These are phyloP conservation scores for Pythium folliculosum DNA, from an alignment of 352 stramenopile species.

Conservation along the genomic window DNA sequence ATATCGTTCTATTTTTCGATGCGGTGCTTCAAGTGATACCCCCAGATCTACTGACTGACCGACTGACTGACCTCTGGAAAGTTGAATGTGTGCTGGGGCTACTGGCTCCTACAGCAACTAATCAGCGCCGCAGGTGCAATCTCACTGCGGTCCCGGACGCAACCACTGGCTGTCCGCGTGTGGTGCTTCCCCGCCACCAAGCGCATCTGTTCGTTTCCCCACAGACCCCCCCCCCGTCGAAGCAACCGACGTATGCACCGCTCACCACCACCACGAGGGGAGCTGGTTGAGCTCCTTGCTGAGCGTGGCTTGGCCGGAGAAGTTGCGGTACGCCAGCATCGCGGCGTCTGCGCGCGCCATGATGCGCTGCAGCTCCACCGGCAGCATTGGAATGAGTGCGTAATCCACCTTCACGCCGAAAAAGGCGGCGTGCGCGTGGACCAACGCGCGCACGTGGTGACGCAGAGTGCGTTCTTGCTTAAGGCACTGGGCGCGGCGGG, in stretches of 20 bases:
- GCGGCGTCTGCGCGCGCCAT: neutral
- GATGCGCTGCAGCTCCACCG: neutral
- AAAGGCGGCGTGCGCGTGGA: neutral
- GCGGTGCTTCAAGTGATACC: too few relatives aligned
- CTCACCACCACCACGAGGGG: slow-evolving; percentile 8
- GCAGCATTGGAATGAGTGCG: neutral
- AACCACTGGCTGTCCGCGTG: too few relatives aligned
- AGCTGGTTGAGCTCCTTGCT: neutral
- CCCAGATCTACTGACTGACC: too few relatives aligned
- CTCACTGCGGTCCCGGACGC: too few relatives aligned
- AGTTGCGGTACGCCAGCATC: neutral
- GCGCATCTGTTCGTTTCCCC: too few relatives aligned
- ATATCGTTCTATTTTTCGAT: too few relatives aligned
- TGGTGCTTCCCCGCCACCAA: too few relatives aligned
- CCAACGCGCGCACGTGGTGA: neutral
- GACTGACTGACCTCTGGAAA: too few relatives aligned
- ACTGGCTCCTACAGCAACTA: too few relatives aligned
- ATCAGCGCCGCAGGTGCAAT: too few relatives aligned
- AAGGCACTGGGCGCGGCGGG: neutral
- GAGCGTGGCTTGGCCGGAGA: slow-evolving; percentile 1
- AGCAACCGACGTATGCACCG: neutral
- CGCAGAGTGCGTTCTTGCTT: neutral
- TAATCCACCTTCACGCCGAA: neutral
- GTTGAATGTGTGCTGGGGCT: too few relatives aligned
- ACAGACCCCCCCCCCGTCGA: too few relatives aligned